These are phyloP conservation scores for Melastoma malabathricum DNA, from an alignment of 345 rosid species.

Conservation along the genomic window DNA sequence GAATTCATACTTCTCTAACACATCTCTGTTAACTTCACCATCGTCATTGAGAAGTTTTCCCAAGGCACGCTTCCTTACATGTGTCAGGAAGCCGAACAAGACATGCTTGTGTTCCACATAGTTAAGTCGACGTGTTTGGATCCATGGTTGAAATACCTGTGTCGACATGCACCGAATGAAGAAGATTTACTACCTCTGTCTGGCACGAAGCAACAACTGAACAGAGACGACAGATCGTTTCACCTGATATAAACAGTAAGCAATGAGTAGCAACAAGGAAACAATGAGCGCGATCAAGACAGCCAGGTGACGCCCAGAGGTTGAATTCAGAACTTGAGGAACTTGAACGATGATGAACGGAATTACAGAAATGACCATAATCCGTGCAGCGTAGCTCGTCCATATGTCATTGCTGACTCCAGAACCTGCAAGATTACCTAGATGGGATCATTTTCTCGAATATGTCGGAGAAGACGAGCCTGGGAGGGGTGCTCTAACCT, in stretches of 20 bases:
- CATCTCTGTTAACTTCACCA: slow-evolving; percentile 18
- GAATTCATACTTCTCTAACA: slow-evolving; percentile 22
- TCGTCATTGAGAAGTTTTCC: slow-evolving; percentile 30
- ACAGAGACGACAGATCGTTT: neutral
- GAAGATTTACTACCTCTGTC: too few species aligned
- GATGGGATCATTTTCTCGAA: neutral
- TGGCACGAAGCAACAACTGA: too few species aligned
- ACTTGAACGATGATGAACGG: slow-evolving; percentile 33
- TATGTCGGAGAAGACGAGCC: neutral
- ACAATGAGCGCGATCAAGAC: slow-evolving; percentile 26
- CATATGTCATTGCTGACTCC: slow-evolving; percentile 33
- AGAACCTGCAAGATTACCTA: slow-evolving; percentile 9
- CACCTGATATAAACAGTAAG: slow-evolving; percentile 38
- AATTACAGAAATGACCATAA: slow-evolving; percentile 28
- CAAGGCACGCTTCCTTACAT: slow-evolving; percentile 17
- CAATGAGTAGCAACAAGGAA: slow-evolving; percentile 18
- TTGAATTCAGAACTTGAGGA: slow-evolving; percentile 25
- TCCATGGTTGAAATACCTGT: slow-evolving; percentile 76
- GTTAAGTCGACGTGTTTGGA: slow-evolving; percentile 66
- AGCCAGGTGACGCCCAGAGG: slow-evolving; percentile 23
- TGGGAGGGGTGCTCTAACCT: slow-evolving; percentile 25
- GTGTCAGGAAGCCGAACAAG: slow-evolving; percentile 34
- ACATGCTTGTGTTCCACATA: slow-evolving; percentile 57
- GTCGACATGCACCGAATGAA: neutral
- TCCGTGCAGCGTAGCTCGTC: slow-evolving; percentile 32